phyloP scores from a whole-genome alignment of 2,329 filamentous ascomycete species.

The Arthroderma uncinatum region DNA sequence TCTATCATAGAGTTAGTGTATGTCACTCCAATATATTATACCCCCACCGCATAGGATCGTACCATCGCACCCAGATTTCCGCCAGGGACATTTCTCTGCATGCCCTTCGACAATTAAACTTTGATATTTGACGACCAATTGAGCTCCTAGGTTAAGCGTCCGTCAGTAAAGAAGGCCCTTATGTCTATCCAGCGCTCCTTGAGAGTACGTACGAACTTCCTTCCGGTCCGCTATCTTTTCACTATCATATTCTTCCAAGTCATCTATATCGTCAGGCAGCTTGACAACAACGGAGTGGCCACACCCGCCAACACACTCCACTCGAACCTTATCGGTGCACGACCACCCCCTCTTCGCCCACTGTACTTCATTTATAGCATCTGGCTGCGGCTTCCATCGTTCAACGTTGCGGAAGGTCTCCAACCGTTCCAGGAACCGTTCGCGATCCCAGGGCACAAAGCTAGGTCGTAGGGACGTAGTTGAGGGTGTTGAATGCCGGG shows the following conservation, averaged over 20 bases:
- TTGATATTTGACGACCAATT: constrained; percentile 64
- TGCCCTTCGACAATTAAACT: constrained; percentile 65
- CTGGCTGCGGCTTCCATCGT: constrained; percentile 86
- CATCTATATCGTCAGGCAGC: constrained; percentile 55
- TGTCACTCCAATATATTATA: neutral
- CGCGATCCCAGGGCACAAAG: constrained; percentile 78
- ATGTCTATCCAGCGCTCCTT: neutral
- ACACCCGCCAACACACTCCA: constrained; percentile 71
- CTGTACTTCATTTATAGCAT: constrained; percentile 73
- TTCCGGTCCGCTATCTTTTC: constrained; percentile 34
- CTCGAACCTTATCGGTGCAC: constrained; percentile 70
- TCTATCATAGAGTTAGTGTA: constrained; percentile 30
- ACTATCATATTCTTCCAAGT: constrained; percentile 36
- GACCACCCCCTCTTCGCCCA: constrained; percentile 94
- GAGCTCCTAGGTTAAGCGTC: constrained; percentile 38
- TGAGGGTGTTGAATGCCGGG: constrained; percentile 14
- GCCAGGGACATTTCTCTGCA: constrained; percentile 74
- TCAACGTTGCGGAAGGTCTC: constrained; percentile 85
- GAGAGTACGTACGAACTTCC: constrained; percentile 31
- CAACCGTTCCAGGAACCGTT: constrained; percentile 67
- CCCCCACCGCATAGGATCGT: constrained; percentile 17
- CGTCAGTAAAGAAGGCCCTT: neutral
- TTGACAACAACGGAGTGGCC: constrained; percentile 74
- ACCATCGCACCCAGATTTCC: constrained; percentile 78
- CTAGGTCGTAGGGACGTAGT: constrained; percentile 43